Conservation (phyloP, 192 early-diverging fungal genomes). For the Podila clonocystis region DNA sequence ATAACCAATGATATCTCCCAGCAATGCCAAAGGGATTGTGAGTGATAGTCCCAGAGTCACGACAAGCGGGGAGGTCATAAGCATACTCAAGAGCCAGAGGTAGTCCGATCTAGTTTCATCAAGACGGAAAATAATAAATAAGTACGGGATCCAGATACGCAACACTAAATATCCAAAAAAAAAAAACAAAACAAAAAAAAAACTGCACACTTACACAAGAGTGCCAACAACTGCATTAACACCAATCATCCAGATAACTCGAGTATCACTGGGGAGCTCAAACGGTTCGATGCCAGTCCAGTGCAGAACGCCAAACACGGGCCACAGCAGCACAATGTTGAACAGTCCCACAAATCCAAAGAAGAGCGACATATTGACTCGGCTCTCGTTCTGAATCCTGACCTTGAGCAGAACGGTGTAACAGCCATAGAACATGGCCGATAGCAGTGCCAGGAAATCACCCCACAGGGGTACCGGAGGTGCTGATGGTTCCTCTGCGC, state of each 20-base stretch:
- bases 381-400: constrained; percentile 71
- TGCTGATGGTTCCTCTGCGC: constrained; percentile 12
- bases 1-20: constrained; percentile 78
- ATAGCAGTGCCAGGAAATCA: constrained; percentile 73
- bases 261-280: constrained; percentile 61
- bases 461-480: constrained; percentile 65
- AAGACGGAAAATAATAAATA: background rate
- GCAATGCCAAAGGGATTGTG: constrained; percentile 60
- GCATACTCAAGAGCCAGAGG: constrained; percentile 79
- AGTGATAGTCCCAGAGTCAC: constrained; percentile 82
- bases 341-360: constrained; percentile 84
- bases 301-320: constrained; percentile 69
- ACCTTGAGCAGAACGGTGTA: constrained; percentile 81
- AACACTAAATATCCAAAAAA: no score
- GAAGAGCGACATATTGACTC: constrained; percentile 77
- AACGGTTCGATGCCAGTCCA: constrained; percentile 70
- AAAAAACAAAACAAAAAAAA: no score
- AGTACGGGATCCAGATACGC: background rate
- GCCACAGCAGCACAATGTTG: constrained; percentile 75
- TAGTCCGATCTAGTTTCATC: constrained; percentile 69
- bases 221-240: constrained; percentile 84
- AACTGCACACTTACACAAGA: constrained; percentile 75
- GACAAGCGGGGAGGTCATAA: constrained; percentile 85
- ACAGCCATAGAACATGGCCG: constrained; percentile 81
- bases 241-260: constrained; percentile 69